Conservation (phyloP, 2,329 filamentous ascomycete species). For the Sclerotinia spermophila region DNA sequence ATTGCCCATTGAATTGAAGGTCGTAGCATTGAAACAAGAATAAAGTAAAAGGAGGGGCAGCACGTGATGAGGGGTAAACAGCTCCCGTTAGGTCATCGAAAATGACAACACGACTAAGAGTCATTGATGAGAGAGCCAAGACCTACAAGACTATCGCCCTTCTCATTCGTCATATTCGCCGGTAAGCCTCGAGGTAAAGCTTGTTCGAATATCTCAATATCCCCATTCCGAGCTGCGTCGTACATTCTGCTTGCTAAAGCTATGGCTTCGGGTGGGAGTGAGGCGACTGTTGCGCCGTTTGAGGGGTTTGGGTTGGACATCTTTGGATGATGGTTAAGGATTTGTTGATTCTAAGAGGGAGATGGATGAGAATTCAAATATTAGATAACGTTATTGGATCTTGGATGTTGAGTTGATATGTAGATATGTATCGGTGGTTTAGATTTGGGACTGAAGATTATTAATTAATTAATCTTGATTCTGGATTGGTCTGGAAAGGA, state of each 20-base stretch:
- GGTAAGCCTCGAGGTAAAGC: conserved; percentile 64
- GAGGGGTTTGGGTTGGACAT: neutral
- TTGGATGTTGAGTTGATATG: neutral
- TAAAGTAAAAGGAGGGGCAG: neutral
- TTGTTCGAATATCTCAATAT: conserved; percentile 55
- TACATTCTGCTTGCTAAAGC: conserved; percentile 65
- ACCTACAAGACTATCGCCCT: conserved; percentile 65
- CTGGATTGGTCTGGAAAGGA: neutral
- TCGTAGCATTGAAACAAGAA: neutral
- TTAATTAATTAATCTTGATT: conserved; percentile 6
- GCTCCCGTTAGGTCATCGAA: neutral
- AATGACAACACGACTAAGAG: too few relatives aligned
- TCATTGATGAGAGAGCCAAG: neutral
- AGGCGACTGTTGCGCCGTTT: conserved; percentile 1
- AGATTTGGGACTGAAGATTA: conserved; percentile 4
- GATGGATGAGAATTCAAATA: too few relatives aligned
- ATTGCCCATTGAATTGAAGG: neutral
- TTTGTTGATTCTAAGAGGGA: neutral
- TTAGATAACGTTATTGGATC: neutral
- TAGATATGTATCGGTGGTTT: neutral
- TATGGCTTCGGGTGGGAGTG: conserved; percentile 59
- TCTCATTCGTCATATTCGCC: conserved; percentile 67
- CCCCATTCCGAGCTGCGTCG: conserved; percentile 59
- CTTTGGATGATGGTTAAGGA: neutral
- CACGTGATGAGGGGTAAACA: neutral